Percentiles rank a stretch among this genome's conserved stretches.
These are phyloP conservation scores for Paraphaeosphaeria minitans DNA, from an alignment of 2,329 filamentous ascomycete species.

Conservation along the genomic window DNA sequence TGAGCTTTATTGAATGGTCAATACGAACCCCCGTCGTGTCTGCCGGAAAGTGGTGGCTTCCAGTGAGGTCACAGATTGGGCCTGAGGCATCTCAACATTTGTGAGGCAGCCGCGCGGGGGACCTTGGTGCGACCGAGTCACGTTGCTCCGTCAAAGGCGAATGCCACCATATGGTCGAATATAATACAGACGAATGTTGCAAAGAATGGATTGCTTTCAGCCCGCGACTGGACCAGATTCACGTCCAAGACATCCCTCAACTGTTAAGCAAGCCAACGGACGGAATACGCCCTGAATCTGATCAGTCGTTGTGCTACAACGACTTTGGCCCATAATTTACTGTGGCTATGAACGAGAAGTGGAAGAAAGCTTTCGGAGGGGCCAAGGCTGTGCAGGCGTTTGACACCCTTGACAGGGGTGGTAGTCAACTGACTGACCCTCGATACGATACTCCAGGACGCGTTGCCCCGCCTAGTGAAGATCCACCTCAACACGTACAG, in stretches of 20 bases:
- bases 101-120: slow-evolving; percentile 1
- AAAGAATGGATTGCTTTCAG: not conserved
- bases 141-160: not conserved
- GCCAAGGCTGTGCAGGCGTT: not conserved
- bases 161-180: not conserved
- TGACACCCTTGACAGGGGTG: not conserved
- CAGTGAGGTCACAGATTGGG: not conserved
- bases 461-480: not conserved
- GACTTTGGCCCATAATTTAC: not conserved
- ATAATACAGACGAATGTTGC: slow-evolving; percentile 1
- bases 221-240: not conserved
- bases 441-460: not conserved
- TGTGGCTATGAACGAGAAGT: not conserved
- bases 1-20: not conserved
- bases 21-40: not conserved
- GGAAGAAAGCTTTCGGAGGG: not conserved
- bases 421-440: not conserved
- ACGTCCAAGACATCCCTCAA: not conserved
- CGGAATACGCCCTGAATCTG: not conserved
- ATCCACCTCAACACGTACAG: not conserved
- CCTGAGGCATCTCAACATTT: slow-evolving; percentile 10
- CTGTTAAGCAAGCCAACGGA: not conserved
- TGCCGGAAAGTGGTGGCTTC: slow-evolving; percentile 6
- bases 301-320: not conserved
- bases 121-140: not conserved